Evolutionary conservation across 805 yeast genomes (phyloP), one percentile per base, ranked within the genome.

Genomic region (Danielozyma ontarioensis): DNA sequence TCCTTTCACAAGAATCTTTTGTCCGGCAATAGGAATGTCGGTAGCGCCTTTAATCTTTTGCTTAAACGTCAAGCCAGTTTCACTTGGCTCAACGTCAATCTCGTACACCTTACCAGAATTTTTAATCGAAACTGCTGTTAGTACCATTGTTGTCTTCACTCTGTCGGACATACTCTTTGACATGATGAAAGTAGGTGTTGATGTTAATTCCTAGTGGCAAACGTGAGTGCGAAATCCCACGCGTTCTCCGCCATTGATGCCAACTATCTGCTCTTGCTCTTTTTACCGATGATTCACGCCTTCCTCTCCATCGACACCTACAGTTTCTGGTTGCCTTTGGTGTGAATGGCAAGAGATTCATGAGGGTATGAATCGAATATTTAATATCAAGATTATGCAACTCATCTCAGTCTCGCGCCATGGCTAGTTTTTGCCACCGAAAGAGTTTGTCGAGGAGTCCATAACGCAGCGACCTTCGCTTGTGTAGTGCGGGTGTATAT

Each of bases 1-100:
- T 10, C 94, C 90, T 62, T 85, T 88, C 33, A 87, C 75, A 53
- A 93, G 71, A 40, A 89, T 81, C 64, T 90, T 90, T 62, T 93
- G 98, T 46, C 96, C 80, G 34, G 77, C 83, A 1, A 79, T 75
- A n/a, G 96, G 95, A 35, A 93, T 86, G 37, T 77, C 77, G 2
- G 97, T 90, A 37, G 76, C 55, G 15, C 78, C 74, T 45, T 74
- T 79, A 35, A 93, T 78, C 57, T 80, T 79, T 29, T 67, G 59
- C 55, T 88, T 90, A 57, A 84, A 72, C 5, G 68, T 72, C 19
- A 64, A 53, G 4, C 88, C 94, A 2, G 76, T 70, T 35, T 76
- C 78, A 8, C 50, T 50, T 4, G 74, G 62, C 31, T 71, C 79
- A 21, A 81, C 50, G 27, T 51, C 59, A 13, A 67, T 53, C 17